A percentile compares a stretch with the other conserved stretches of the same genome.
phyloP scores from a whole-genome alignment of 495 filamentous ascomycete genomes.

The Xylaria flabelliformis region DNA sequence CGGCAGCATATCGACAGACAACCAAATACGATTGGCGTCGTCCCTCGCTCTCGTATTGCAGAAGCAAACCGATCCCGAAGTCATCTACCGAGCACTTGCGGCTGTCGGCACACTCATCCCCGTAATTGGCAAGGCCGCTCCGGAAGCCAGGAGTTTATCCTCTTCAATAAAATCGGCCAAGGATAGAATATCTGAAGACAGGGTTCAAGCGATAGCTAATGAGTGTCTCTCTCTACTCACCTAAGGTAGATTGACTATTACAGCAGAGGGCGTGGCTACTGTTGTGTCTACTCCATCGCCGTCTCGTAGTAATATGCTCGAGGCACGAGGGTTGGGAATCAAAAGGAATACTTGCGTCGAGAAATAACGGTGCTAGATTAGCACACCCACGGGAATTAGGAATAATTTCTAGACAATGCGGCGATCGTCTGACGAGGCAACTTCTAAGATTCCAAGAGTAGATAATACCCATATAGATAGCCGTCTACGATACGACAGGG shows the following conservation, averaged over 20 bases:
- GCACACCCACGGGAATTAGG: no score
- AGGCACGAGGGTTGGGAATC: conserved; percentile 11
- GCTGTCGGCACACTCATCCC: conserved; percentile 78
- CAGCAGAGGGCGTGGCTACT: not conserved
- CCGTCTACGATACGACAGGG: not conserved
- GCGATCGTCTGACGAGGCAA: no score
- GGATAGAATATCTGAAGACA: conserved; percentile 52
- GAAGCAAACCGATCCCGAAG: conserved; percentile 77
- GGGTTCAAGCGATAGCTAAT: conserved; percentile 62
- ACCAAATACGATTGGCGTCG: conserved; percentile 40
- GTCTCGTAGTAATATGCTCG: not conserved
- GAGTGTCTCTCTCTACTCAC: conserved; percentile 64
- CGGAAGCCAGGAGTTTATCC: conserved; percentile 46
- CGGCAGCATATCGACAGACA: conserved; percentile 34
- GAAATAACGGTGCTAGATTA: not conserved
- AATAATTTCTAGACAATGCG: not conserved
- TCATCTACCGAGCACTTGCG: conserved; percentile 81
- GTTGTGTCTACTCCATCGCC: not conserved
- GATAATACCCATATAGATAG: not conserved
- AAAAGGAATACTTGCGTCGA: not conserved
- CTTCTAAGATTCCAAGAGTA: not conserved
- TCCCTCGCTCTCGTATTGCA: conserved; percentile 67
- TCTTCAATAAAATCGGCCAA: conserved; percentile 36
- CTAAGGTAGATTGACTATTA: conserved; percentile 13
- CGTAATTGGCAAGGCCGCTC: conserved; percentile 53